Evolutionary conservation across 495 filamentous ascomycete genomes (phyloP).

Genomic region (Sabuloglossum arenarium): DNA sequence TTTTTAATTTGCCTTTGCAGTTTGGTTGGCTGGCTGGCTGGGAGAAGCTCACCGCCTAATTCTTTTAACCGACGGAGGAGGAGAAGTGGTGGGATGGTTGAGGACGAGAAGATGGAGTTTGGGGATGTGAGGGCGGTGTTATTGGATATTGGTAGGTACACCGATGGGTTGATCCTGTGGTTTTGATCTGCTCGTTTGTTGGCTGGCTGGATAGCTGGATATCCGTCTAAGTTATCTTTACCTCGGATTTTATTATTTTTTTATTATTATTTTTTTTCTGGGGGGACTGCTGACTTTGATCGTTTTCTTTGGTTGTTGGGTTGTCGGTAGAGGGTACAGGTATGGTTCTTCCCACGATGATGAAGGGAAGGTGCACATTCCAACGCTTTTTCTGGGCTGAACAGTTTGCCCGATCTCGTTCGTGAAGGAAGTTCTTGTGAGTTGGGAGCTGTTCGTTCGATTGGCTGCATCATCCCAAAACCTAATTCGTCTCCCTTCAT

Average conservation of each 20-base stretch:
- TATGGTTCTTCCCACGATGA: background rate
- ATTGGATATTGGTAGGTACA: slow-evolving; percentile 14
- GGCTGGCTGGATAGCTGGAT: too few species aligned
- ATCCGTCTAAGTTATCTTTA: too few species aligned
- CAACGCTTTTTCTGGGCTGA: background rate
- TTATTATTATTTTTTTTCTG: too few species aligned
- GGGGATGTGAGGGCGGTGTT: slow-evolving; percentile 8
- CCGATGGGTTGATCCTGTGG: too few species aligned
- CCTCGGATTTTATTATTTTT: background rate
- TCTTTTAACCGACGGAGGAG: too few species aligned
- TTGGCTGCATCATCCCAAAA: background rate
- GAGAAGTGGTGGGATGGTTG: too few species aligned
- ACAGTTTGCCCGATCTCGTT: slow-evolving; percentile 16
- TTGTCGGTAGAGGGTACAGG: background rate
- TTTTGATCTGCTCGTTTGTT: too few species aligned
- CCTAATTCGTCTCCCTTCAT: background rate
- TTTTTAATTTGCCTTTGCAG: too few species aligned
- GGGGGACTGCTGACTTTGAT: too few species aligned
- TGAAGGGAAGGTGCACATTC: too few species aligned
- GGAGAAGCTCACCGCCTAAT: too few species aligned
- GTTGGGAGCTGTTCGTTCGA: slow-evolving; percentile 1
- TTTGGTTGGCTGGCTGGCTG: too few species aligned
- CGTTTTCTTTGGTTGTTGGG: background rate
- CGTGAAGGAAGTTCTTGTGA: slow-evolving; percentile 15
- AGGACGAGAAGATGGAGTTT: background rate